phyloP scores from a whole-genome alignment of 352 stramenopile genomes.

The Elongisporangium prolatum region DNA sequence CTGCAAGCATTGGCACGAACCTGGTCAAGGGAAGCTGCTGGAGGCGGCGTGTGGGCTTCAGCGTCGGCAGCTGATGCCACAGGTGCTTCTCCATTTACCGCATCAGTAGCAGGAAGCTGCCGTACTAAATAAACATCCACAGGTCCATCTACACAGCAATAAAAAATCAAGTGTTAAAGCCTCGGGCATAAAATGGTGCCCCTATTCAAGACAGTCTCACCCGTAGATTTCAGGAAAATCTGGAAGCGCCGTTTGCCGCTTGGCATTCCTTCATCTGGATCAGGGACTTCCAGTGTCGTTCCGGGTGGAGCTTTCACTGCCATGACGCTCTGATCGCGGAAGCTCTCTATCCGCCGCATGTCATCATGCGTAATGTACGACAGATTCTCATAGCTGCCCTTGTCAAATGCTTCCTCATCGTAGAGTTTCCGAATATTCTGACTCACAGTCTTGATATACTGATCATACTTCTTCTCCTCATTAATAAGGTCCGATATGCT shows the following conservation, averaged over 20 bases:
- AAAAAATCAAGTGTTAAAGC: not conserved
- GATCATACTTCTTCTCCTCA: constrained; percentile 81
- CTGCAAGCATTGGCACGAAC: constrained; percentile 13
- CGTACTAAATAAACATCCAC: constrained; percentile 91
- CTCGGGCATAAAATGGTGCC: not conserved
- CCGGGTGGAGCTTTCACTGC: constrained; percentile 92
- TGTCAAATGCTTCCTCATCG: constrained; percentile 78
- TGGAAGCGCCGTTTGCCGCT: constrained; percentile 88
- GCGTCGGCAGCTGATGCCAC: constrained; percentile 13
- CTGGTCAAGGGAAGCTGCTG: constrained; percentile 49
- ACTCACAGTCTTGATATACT: constrained; percentile 80
- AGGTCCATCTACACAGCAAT: constrained; percentile 50
- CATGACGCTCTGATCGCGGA: constrained; percentile 89
- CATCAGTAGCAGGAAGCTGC: constrained; percentile 34
- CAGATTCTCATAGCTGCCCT: constrained; percentile 71
- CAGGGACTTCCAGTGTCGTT: constrained; percentile 92
- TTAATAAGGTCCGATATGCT: constrained; percentile 77
- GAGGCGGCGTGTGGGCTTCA: constrained; percentile 14
- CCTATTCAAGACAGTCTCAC: constrained; percentile 15
- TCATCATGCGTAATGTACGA: constrained; percentile 87
- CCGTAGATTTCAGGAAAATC: constrained; percentile 92
- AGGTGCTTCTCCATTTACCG: constrained; percentile 26
- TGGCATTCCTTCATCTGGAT: constrained; percentile 93
- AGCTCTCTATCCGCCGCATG: constrained; percentile 80
- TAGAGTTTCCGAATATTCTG: constrained; percentile 80